A percentile compares a stretch with the other conserved stretches of the same genome.
Conservation (phyloP, 179 eudicot species). For the Actinidia arguta region DNA sequence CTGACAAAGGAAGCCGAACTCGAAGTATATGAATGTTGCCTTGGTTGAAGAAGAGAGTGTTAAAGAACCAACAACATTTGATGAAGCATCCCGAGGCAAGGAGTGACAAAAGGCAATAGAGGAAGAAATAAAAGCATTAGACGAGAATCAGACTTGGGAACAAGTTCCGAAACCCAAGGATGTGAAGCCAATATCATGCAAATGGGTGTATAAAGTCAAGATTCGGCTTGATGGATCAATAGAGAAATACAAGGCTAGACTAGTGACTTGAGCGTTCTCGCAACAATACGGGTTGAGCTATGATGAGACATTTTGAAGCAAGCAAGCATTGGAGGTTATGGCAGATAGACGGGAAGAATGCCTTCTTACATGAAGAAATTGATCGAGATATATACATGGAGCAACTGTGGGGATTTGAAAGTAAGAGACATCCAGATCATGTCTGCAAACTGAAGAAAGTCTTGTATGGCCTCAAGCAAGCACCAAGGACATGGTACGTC, state of each 20-base stretch:
- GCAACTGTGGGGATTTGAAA: too few relatives aligned
- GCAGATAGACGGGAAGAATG: too few relatives aligned
- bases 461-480: too few relatives aligned
- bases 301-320: neutral
- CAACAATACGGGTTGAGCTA: neutral
- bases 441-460: too few relatives aligned
- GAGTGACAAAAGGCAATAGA: conserved; percentile 24
- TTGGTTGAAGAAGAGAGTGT: conserved; percentile 3
- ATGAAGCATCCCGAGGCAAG: neutral
- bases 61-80: conserved; percentile 22
- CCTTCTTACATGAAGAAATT: too few relatives aligned
- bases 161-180: conserved; percentile 21
- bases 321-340: too few relatives aligned
- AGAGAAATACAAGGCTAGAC: neutral
- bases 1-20: conserved; percentile 9
- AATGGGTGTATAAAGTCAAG: conserved; percentile 34
- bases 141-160: conserved; percentile 25
- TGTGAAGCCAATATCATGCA: conserved; percentile 33
- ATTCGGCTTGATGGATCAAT: conserved; percentile 22
- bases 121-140: too few relatives aligned
- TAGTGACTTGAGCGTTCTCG: neutral
- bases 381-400: too few relatives aligned
- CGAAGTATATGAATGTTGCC: conserved; percentile 27
- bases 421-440: too few relatives aligned
- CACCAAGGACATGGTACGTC: too few relatives aligned